Evolutionary conservation across 2,329 filamentous ascomycete species (phyloP), one percentile per base, ranked within the genome.

Genomic region (Cercospora citrullina): DNA sequence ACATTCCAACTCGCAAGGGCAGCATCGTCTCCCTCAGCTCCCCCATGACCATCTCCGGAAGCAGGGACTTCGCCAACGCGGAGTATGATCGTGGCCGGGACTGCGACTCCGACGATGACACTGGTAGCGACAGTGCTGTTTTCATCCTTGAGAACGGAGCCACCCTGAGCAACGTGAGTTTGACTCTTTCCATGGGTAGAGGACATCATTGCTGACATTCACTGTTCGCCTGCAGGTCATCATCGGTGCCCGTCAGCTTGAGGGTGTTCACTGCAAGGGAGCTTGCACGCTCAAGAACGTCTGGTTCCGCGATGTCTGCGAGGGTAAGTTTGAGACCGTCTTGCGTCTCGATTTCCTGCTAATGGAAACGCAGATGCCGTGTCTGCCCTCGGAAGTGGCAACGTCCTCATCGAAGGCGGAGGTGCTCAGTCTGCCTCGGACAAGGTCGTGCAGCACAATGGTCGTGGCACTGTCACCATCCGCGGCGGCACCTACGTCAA

Each of bases 121-220:
- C 68, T 23, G 81, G 81, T 21, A 82, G 81, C 21, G 79, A 84
- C 61, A 73, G 74, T 0, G 77, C 85, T 57, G 84, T 87, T 75
- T 87, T 87, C 80, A 79, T 84, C 69, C 78, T 87, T 63, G 79
- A 82, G 74, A 78, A 81, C 61, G 85, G 85, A 31, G 85, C 81
- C 31, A 84, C 80, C 28, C 77, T 86, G 30, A 82, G 80, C 70
- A 86, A 86, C 72, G 60, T 62, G 33, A 62, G 60, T 60, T 9
- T n/a, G 4, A n/a, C 10, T 21, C 6, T 2, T 12, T 3, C 55
- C 16, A 14, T 5, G 9, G 14, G 3, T 1, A 8, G 7, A 14
- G n/a, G 14, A 4, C 2, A 8, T 8, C 21, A 2, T 8, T 36
- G 60, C 26, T 62, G 39, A 62, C 9, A 16, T 59, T 14, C 21